These are phyloP conservation scores for Kwoniella dejecticola DNA, from an alignment of 768 basidiomycete genomes.

Conservation along the genomic window DNA sequence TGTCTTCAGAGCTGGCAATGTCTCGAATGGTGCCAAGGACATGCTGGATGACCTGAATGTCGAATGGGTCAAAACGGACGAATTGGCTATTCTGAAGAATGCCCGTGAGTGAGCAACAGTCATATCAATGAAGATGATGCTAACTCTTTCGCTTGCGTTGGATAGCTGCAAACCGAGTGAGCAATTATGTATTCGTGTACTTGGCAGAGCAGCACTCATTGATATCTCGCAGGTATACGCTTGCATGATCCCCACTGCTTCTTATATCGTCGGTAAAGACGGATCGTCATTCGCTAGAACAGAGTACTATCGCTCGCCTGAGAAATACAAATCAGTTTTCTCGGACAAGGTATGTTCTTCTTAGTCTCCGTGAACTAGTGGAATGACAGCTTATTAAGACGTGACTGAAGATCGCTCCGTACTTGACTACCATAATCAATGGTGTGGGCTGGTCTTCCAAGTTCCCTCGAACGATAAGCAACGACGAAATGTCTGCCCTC, in stretches of 20 bases:
- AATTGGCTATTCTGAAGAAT: constrained; percentile 58
- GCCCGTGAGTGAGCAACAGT: constrained; percentile 4
- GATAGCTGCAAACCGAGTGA: constrained; percentile 3
- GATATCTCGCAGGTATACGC: constrained; percentile 38
- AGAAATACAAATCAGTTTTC: constrained; percentile 69
- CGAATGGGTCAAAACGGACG: constrained; percentile 62
- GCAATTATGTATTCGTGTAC: too few species aligned
- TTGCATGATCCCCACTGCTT: constrained; percentile 45
- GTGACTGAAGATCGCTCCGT: constrained; percentile 71
- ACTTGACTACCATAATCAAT: constrained; percentile 79
- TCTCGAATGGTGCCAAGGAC: constrained; percentile 73
- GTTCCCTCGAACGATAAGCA: constrained; percentile 79
- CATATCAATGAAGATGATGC: too few species aligned
- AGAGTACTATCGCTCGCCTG: constrained; percentile 74
- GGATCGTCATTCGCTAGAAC: constrained; percentile 65
- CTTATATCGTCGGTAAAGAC: constrained; percentile 69
- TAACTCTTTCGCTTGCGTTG: not conserved
- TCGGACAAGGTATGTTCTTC: constrained; percentile 66
- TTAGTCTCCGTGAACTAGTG: not conserved
- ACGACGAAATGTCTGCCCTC: constrained; percentile 57
- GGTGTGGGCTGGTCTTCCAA: constrained; percentile 79
- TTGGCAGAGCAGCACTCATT: too few species aligned
- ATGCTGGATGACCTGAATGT: constrained; percentile 74
- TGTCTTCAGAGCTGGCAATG: constrained; percentile 69
- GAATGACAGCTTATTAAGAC: not conserved